Evolutionary conservation across 345 rosid species (phyloP).

Genomic region (Eucalyptus coolabah): DNA sequence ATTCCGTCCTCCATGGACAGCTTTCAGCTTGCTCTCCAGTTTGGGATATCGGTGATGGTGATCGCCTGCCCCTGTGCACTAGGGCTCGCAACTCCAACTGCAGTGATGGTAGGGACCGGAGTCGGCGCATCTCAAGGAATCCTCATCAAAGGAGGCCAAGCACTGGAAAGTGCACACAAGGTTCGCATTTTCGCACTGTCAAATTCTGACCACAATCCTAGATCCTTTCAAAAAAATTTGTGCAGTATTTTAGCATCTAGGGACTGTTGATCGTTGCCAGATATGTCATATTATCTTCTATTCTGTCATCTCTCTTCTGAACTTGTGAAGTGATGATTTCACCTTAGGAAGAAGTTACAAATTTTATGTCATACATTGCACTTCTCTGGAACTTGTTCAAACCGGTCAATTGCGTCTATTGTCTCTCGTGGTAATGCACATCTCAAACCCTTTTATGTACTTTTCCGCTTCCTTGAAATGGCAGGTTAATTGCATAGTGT

Average conservation of each 20-base stretch:
- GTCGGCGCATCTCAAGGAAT: conserved; percentile 97
- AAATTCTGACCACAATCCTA: background rate
- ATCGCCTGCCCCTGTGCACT: conserved; percentile 98
- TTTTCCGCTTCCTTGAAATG: background rate
- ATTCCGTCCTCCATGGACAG: conserved; percentile 92
- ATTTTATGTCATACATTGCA: background rate
- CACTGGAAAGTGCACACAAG: conserved; percentile 80
- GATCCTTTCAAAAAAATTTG: background rate
- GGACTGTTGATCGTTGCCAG: background rate
- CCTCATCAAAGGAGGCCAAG: conserved; percentile 95
- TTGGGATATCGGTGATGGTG: conserved; percentile 98
- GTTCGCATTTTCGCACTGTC: conserved; percentile 1
- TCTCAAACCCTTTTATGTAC: background rate
- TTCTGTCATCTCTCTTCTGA: background rate
- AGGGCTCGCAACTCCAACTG: conserved; percentile 96
- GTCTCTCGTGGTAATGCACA: background rate
- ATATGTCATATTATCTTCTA: background rate
- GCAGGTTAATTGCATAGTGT: conserved; percentile 81
- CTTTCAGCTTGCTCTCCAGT: conserved; percentile 88
- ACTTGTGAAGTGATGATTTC: background rate
- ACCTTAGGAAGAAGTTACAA: background rate
- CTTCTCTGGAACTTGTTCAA: background rate
- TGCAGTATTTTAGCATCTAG: background rate
- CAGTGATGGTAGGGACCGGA: conserved; percentile 99
- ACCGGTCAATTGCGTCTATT: background rate